phyloP scores from a whole-genome alignment of 805 yeast genomes.

The Candida sithepensis region DNA sequence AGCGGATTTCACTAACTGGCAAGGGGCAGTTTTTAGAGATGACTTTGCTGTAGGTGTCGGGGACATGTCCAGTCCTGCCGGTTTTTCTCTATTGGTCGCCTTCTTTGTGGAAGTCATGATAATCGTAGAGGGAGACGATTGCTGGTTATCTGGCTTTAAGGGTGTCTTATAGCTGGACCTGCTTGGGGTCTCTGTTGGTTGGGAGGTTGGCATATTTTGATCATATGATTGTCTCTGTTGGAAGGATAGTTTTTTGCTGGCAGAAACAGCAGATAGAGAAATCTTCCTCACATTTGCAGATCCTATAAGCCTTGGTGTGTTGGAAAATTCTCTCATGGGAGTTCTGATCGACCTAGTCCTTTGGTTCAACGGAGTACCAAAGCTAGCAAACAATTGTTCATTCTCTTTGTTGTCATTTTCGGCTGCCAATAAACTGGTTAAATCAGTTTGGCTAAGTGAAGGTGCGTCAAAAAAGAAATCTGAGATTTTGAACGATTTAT shows the following conservation, averaged over 20 bases:
- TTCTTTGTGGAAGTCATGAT: constrained; percentile 26
- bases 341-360: constrained; percentile 17
- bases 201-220: constrained; percentile 2
- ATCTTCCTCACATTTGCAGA: constrained; percentile 17
- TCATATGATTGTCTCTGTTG: constrained; percentile 3
- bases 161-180: constrained; percentile 21
- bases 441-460: constrained; percentile 17
- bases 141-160: constrained; percentile 15
- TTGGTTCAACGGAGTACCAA: constrained; percentile 17
- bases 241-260: constrained; percentile 7
- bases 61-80: constrained; percentile 19
- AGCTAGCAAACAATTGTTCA: constrained; percentile 17
- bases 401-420: constrained; percentile 23
- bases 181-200: constrained; percentile 14
- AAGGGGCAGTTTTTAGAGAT: constrained; percentile 22
- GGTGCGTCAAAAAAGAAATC: constrained; percentile 25
- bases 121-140: constrained; percentile 35
- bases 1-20: constrained; percentile 25
- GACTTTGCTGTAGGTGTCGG: constrained; percentile 34
- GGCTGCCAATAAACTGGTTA: constrained; percentile 12
- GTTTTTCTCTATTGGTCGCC: constrained; percentile 5
- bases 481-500: constrained; percentile 18
- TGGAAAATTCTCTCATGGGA: constrained; percentile 18
- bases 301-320: constrained; percentile 18
- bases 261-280: constrained; percentile 9